Base-by-base conservation (phyloP, 208 protist species). In the Naegleria lovaniensis region DNA sequence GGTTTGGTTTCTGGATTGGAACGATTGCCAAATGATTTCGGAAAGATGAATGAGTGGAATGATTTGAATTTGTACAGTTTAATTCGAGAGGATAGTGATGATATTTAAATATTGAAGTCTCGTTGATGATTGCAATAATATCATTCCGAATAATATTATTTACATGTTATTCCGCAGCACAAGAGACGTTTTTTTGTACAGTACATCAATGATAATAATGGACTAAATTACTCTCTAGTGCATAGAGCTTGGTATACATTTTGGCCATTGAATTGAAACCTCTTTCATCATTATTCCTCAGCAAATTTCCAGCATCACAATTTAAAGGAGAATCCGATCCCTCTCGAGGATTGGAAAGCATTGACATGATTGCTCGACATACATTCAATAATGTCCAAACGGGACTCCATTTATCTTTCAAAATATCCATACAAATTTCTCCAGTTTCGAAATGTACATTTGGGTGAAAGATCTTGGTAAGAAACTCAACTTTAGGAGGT, bases 221-320 rank as follows among this genome's bases (percentile, higher is more conserved):
- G 9, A 36, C 7, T 13, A 84, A 40, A 84, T 87, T 87, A 16
- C 29, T 51, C 25, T 84, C 48, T 25, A 52, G 38, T 15, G 79
- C 90, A 76, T 91, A 58, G 5, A 88, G 13, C 43, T 90, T 52
- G 5, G 92, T 93, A 33, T 93, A 93, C 92, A 93, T 93, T 83
- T 40, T 41, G 16, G 91, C 92, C 55, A 93, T 58, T 5, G 43
- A 67, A 33, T 91, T 87, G 59, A 93, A 93, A 40, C 91, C 92
- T 52, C 92, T n/a, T 5, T 91, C 41, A 51, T 93, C 92, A 38
- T 95, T 95, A 7, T 93, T 94, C 0, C 96, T 92, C 16, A 98
- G 76, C 4, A 98, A 92, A 88, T 98, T 98, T 0, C 96, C 96
- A 0, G 96, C 96, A 88, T 97, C 96, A 93, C 96, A 98, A 93